Evolutionary conservation across 2,329 filamentous ascomycete genomes (phyloP).

Genomic region (Xylariaceae sp.): DNA sequence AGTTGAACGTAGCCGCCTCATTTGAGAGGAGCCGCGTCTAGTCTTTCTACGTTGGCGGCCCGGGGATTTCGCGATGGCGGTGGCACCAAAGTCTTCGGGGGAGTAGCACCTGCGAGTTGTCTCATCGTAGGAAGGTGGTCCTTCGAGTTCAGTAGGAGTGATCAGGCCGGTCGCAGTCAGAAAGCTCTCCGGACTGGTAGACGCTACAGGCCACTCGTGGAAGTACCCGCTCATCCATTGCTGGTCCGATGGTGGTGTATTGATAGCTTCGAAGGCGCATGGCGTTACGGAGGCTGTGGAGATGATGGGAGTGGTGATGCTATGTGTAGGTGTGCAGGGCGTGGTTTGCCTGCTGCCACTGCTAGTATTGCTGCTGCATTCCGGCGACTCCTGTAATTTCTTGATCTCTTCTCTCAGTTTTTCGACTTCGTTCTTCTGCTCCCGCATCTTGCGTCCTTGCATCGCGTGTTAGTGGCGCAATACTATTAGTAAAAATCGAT

Average conservation of each 20-base stretch:
- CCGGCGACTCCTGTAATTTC: conserved; percentile 23
- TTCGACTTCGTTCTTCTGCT: conserved; percentile 27
- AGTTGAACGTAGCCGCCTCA: conserved; percentile 14
- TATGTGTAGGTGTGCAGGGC: conserved; percentile 21
- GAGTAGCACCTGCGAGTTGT: conserved; percentile 13
- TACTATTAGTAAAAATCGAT: neutral
- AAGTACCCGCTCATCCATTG: conserved; percentile 24
- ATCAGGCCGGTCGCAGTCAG: conserved; percentile 15
- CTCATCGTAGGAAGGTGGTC: conserved; percentile 19
- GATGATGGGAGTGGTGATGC: conserved; percentile 12
- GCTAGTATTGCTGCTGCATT: conserved; percentile 19
- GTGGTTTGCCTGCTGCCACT: conserved; percentile 22
- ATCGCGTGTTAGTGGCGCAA: conserved; percentile 4
- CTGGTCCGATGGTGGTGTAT: conserved; percentile 18
- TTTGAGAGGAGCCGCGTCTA: conserved; percentile 18
- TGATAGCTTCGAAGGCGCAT: conserved; percentile 18
- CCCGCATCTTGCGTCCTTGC: conserved; percentile 25
- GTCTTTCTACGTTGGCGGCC: conserved; percentile 18
- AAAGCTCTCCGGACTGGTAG: conserved; percentile 17
- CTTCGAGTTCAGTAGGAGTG: conserved; percentile 19
- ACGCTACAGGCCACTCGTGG: conserved; percentile 21
- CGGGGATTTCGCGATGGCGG: conserved; percentile 16
- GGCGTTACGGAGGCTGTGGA: conserved; percentile 18
- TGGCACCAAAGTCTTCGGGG: conserved; percentile 14
- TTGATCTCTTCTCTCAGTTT: conserved; percentile 25